Evolutionary conservation across 2,329 filamentous ascomycete species (phyloP), one percentile per base, ranked within the genome.

Genomic region (Xylariaceae sp.): DNA sequence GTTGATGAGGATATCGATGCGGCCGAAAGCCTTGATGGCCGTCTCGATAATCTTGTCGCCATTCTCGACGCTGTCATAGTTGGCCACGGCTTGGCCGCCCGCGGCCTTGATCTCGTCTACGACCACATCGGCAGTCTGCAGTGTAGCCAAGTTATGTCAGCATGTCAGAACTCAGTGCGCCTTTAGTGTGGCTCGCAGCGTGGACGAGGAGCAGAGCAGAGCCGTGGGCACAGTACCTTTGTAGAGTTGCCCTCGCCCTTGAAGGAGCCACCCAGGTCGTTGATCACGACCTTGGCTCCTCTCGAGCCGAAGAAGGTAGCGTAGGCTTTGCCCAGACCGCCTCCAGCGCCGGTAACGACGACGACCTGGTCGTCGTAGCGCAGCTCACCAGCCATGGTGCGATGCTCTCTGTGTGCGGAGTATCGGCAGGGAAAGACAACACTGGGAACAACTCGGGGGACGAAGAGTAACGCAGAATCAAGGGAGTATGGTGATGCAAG

Each of bases 1-100:
- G 75, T 98, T 98, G 65, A 98, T 82, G 52, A 98, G 80, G 45
- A 98, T 70, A 61, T 98, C 90, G 63, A 98, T 77, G 53, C 90
- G 85, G 49, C 90, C 85, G 56, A 80, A 92, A 36, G 68, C 70
- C 61, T 85, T 68, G 58, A 92, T 83, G 51, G 85, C 85, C 16
- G 84, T 89, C 47, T 90, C 80, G 65, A 98, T 93, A 61, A 98
- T 96, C 63, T 76, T 82, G 40, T 96, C 90, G 53, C 92, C 92
- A 53, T 90, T 74, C 68, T 92, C 86, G 64, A 94, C 90, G 59
- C 77, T 80, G 68, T 98, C 84, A 72, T 96, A 96, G 75, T 95
- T 96, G 63, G 90, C 88, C 31, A 94, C 89, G 39, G 92, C 92
- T 64, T 94, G 93, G 61, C 92, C 92, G 60, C 92, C 92, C 33